Percentiles rank a stretch among this genome's conserved stretches.
These are phyloP conservation scores for Penicillium turbatum DNA, from an alignment of 495 filamentous ascomycete genomes.

Conservation along the genomic window DNA sequence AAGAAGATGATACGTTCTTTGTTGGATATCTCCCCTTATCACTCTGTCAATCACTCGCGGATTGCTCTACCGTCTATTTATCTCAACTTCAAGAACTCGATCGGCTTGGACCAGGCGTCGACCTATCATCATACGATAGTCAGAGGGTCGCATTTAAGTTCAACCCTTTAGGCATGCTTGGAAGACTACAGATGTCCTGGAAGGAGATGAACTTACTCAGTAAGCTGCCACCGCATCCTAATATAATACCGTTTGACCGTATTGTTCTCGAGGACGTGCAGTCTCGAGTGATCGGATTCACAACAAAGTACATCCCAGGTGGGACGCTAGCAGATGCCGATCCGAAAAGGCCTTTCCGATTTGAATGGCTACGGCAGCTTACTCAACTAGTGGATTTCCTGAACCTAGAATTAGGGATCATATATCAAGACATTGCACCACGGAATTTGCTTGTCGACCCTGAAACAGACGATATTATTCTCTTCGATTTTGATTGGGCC, in stretches of 20 bases:
- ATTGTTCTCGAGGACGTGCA: slow-evolving; percentile 35
- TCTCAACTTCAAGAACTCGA: slow-evolving; percentile 14
- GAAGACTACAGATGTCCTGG: slow-evolving; percentile 26
- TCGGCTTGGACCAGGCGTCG: slow-evolving; percentile 17
- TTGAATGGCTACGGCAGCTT: slow-evolving; percentile 36
- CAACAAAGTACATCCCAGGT: slow-evolving; percentile 31
- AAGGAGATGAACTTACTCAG: slow-evolving; percentile 32
- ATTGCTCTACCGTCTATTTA: slow-evolving; percentile 7
- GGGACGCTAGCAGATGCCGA: slow-evolving; percentile 20
- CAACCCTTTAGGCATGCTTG: slow-evolving; percentile 14
- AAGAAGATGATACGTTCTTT: slow-evolving; percentile 20
- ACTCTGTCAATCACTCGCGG: slow-evolving; percentile 8
- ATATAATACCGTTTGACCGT: slow-evolving; percentile 34
- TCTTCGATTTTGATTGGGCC: slow-evolving; percentile 39
- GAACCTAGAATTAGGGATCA: slow-evolving; percentile 36
- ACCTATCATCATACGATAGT: slow-evolving; percentile 5
- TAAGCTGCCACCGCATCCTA: slow-evolving; percentile 29
- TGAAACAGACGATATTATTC: slow-evolving; percentile 29
- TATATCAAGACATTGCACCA: slow-evolving; percentile 37
- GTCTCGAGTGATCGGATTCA: slow-evolving; percentile 38
- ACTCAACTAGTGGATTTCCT: slow-evolving; percentile 35
- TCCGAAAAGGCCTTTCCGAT: slow-evolving; percentile 25
- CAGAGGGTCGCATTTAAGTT: slow-evolving; percentile 21
- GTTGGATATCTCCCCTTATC: slow-evolving; percentile 20
- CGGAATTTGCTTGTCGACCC: slow-evolving; percentile 36